phyloP scores from a whole-genome alignment of 2,329 filamentous ascomycete species.

The Sporothrix pseudoabietina region DNA sequence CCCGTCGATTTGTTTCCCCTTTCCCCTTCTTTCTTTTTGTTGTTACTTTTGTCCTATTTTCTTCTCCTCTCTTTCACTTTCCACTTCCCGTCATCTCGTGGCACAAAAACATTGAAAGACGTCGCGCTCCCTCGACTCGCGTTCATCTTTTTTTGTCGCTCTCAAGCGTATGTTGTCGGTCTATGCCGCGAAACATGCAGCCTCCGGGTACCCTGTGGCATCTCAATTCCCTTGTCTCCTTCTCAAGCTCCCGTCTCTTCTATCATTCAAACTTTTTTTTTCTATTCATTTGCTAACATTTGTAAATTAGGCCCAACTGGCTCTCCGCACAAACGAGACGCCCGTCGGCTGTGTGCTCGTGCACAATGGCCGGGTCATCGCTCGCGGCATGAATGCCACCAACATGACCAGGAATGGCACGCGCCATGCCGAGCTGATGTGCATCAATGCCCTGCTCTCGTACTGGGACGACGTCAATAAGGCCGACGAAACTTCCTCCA shows the following conservation, averaged over 20 bases:
- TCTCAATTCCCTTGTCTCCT: background rate
- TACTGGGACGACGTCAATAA: slow-evolving; percentile 43
- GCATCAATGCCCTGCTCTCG: slow-evolving; percentile 63
- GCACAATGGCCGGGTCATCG: slow-evolving; percentile 75
- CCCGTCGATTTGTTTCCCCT: background rate
- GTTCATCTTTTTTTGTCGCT: background rate
- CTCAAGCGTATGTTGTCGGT: background rate
- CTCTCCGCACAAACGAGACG: slow-evolving; percentile 84
- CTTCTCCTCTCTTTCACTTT: background rate
- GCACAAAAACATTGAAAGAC: background rate
- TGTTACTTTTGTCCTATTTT: background rate
- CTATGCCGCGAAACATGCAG: background rate
- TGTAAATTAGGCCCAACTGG: slow-evolving; percentile 70
- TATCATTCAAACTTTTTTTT: background rate
- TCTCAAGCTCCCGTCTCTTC: too few species aligned
- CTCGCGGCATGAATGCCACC: slow-evolving; percentile 93
- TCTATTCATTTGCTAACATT: background rate
- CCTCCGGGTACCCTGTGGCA: background rate
- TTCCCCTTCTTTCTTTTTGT: background rate
- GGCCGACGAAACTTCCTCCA: slow-evolving; percentile 34
- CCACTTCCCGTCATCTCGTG: background rate
- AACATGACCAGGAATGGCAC: slow-evolving; percentile 90
- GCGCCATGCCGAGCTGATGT: slow-evolving; percentile 93
- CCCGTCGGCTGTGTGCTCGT: slow-evolving; percentile 96
- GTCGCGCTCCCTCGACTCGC: background rate